Conservation (phyloP, 2,329 filamentous ascomycete genomes). For the Cladosporium colombiae region DNA sequence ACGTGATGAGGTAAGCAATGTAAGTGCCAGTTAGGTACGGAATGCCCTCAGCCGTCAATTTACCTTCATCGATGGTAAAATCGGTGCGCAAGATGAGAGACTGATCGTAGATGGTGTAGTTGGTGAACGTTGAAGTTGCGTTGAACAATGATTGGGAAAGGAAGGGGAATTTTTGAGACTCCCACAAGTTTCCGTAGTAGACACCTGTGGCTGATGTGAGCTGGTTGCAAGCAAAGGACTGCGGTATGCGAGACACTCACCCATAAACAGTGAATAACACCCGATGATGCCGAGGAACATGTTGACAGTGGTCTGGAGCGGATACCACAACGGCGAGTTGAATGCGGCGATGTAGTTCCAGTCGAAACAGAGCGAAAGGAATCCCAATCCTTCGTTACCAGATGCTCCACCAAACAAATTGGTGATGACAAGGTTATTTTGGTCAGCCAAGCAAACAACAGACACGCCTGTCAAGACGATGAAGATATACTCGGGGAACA, state of each 20-base stretch:
- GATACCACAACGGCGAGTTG: conserved; percentile 41
- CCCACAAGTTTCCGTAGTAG: conserved; percentile 49
- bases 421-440: conserved; percentile 47
- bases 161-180: conserved; percentile 46
- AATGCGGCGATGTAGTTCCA: conserved; percentile 48
- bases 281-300: conserved; percentile 22
- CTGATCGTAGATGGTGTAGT: conserved; percentile 46
- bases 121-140: conserved; percentile 40
- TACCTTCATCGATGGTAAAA: conserved; percentile 41
- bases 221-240: no score
- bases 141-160: conserved; percentile 46
- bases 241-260: neutral
- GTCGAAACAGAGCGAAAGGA: conserved; percentile 47
- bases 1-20: conserved; percentile 45
- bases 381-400: conserved; percentile 49
- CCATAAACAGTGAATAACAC: conserved; percentile 28
- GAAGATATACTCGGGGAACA: conserved; percentile 52
- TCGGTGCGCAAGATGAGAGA: conserved; percentile 44
- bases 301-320: conserved; percentile 43
- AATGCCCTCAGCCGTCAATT: conserved; percentile 41
- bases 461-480: conserved; percentile 45
- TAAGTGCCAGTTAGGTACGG: conserved; percentile 44
- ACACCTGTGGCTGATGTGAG: conserved; percentile 35
- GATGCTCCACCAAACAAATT: conserved; percentile 54
- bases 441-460: conserved; percentile 51